Conservation (phyloP, 1,284 basidiomycete genomes). For the Irpex rosettiformis region DNA sequence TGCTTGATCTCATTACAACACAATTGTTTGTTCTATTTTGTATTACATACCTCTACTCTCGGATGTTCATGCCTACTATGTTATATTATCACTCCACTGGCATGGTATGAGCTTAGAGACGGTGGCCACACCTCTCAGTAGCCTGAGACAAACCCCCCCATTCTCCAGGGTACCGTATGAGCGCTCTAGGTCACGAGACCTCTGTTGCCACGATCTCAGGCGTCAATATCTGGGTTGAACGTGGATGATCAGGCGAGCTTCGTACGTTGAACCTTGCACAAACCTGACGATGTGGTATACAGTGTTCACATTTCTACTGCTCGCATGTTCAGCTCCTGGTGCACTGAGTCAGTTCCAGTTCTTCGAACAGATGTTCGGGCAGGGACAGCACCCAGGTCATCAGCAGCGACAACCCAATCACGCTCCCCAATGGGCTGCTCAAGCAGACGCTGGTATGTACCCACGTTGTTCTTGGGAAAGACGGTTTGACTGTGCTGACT, state of each 20-base stretch:
- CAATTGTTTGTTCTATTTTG: not conserved
- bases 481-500: not conserved
- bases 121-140: not conserved
- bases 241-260: not conserved
- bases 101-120: not conserved
- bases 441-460: conserved; percentile 41
- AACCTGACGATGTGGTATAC: not conserved
- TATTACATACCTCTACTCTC: not conserved
- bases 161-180: no score
- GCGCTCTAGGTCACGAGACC: not conserved
- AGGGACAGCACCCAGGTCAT: conserved; percentile 45
- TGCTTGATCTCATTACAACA: not conserved
- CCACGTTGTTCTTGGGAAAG: not conserved
- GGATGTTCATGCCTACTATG: not conserved
- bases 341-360: conserved; percentile 56
- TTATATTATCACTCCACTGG: not conserved
- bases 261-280: not conserved
- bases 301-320: conserved; percentile 6
- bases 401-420: conserved; percentile 35
- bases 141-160: not conserved
- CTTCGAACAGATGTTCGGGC: conserved; percentile 60
- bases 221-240: not conserved
- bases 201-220: not conserved
- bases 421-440: conserved; percentile 50
- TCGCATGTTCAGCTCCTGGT: conserved; percentile 20